phyloP scores from a whole-genome alignment of 176 grass and related monocot genomes.

The Dactylis glomerata region DNA sequence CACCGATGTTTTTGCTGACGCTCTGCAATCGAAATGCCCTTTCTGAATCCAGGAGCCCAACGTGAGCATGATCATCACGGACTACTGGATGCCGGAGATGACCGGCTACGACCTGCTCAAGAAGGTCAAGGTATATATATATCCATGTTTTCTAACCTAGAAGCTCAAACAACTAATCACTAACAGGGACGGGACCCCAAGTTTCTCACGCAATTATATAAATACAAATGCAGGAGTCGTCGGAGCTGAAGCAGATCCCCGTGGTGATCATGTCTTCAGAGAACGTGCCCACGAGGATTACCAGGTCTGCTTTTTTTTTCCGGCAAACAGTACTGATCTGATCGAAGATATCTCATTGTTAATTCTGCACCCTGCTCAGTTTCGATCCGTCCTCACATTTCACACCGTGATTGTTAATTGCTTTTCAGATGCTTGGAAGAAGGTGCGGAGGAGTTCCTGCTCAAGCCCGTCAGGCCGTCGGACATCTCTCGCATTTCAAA shows the following conservation, averaged over 20 bases:
- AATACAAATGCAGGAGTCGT: constrained; percentile 27
- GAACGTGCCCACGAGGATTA: constrained; percentile 42
- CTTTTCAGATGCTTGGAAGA: constrained; percentile 39
- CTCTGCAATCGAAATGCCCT: not conserved
- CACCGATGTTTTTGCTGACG: not conserved
- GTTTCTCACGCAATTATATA: not conserved
- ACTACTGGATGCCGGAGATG: constrained; percentile 57
- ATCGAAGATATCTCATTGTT: not conserved
- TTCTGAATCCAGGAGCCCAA: constrained; percentile 26
- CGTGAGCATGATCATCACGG: constrained; percentile 52
- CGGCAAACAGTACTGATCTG: not conserved
- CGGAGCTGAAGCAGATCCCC: constrained; percentile 40
- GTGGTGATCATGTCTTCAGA: constrained; percentile 50
- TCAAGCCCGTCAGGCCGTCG: constrained; percentile 41
- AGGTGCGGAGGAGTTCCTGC: constrained; percentile 44
- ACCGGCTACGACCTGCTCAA: constrained; percentile 45
- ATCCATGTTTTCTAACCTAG: not conserved
- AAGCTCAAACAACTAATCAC: not conserved
- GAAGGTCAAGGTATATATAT: constrained; percentile 35
- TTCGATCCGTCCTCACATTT: not conserved
- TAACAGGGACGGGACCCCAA: not conserved
- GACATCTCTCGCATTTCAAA: constrained; percentile 40
- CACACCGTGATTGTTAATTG: not conserved
- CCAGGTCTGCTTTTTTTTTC: constrained; percentile 4
- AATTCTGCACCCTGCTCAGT: not conserved